Percentiles rank a stretch among this genome's conserved stretches.
These are phyloP conservation scores for Davidsoniella australis DNA, from an alignment of 2,329 filamentous ascomycete species.

Conservation along the genomic window DNA sequence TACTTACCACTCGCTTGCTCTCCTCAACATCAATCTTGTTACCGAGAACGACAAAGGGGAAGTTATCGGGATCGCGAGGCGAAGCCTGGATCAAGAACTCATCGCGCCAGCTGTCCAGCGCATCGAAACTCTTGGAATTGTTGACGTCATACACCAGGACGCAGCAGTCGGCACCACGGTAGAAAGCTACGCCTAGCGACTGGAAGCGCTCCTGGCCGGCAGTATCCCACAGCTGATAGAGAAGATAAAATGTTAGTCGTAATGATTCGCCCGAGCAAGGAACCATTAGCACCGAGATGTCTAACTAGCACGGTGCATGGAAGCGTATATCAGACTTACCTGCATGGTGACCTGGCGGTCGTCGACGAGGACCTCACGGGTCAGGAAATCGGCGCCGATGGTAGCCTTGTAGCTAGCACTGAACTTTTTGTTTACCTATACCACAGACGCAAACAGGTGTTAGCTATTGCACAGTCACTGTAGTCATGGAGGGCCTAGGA, in stretches of 20 bases:
- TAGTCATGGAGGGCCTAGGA: background rate
- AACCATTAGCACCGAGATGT: background rate
- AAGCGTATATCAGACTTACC: slow-evolving; percentile 28
- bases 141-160: slow-evolving; percentile 97
- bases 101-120: slow-evolving; percentile 93
- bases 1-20: slow-evolving; percentile 68
- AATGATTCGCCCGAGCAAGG: background rate
- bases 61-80: slow-evolving; percentile 88
- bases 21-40: slow-evolving; percentile 99
- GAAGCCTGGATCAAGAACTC: slow-evolving; percentile 97
- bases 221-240: slow-evolving; percentile 76
- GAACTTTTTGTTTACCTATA: slow-evolving; percentile 98
- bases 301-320: background rate
- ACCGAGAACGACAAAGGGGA: slow-evolving; percentile 92
- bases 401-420: slow-evolving; percentile 99
- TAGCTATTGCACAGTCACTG: background rate
- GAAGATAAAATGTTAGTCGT: slow-evolving; percentile 12
- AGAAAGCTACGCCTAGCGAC: slow-evolving; percentile 92
- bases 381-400: slow-evolving; percentile 95
- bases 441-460: background rate
- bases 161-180: slow-evolving; percentile 93
- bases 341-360: slow-evolving; percentile 98
- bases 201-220: slow-evolving; percentile 96
- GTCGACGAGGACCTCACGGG: slow-evolving; percentile 92
- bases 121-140: slow-evolving; percentile 98